Evolutionary conservation across 2,329 filamentous ascomycete species (phyloP).

Genomic region (Thermochaetoides dissita): DNA sequence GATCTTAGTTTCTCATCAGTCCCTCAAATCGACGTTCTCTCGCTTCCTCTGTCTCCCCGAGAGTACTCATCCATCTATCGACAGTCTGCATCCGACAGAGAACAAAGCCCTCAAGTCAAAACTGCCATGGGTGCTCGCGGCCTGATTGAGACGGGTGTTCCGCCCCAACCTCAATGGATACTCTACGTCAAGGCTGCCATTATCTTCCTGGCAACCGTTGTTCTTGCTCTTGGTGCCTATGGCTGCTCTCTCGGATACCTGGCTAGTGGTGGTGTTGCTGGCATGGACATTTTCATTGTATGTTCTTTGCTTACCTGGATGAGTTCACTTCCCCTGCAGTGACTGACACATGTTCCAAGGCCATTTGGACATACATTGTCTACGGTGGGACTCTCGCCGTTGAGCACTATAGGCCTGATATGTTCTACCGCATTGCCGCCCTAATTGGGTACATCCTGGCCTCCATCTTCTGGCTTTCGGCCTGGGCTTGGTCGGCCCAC

Average conservation of each 20-base stretch:
- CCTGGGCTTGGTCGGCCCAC: slow-evolving; percentile 28
- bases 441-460: slow-evolving; percentile 23
- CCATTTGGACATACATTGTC: slow-evolving; percentile 27
- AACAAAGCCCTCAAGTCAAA: neutral
- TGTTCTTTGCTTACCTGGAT: slow-evolving; percentile 17
- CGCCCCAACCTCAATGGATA: slow-evolving; percentile 23
- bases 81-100: neutral
- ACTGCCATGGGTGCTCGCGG: slow-evolving; percentile 14
- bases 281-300: slow-evolving; percentile 34
- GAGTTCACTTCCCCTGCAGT: slow-evolving; percentile 7
- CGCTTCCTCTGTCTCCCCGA: too few relatives aligned
- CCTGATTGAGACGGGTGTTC: slow-evolving; percentile 24
- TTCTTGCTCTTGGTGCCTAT: slow-evolving; percentile 28
- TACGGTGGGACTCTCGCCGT: slow-evolving; percentile 24
- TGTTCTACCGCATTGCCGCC: slow-evolving; percentile 26
- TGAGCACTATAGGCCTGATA: slow-evolving; percentile 22
- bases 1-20: too few relatives aligned
- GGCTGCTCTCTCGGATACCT: slow-evolving; percentile 23
- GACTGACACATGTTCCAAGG: slow-evolving; percentile 16
- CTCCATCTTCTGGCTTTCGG: slow-evolving; percentile 31
- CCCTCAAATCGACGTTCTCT: too few relatives aligned
- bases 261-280: slow-evolving; percentile 22
- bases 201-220: slow-evolving; percentile 25
- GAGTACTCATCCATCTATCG: too few relatives aligned
- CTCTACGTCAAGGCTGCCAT: slow-evolving; percentile 25